Evolutionary conservation across 345 rosid genomes (phyloP), one percentile per base, ranked within the genome.

Genomic region (Passiflora organensis): DNA sequence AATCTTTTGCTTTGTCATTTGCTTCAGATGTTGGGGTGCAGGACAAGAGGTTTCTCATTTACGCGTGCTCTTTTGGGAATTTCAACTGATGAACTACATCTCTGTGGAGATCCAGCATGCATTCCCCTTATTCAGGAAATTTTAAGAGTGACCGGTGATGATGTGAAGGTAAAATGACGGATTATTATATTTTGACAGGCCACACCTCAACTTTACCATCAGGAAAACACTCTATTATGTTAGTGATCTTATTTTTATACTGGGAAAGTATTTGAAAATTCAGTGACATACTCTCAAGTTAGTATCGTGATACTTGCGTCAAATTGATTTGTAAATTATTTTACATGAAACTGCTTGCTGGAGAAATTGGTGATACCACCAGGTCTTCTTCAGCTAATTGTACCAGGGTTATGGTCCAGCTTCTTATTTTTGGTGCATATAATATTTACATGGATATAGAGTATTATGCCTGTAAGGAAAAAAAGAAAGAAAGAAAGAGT

Each of bases 41-140:
- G 55, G 59, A 80, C 84, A 23, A 80, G 97, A 70, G 97, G 97
- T 2, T 87, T 70, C 70, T 78, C 97, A 39, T 91, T 91, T 73
- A 91, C 97, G 51, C 85, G 96, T 68, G 96, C 97, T 24, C 73
- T 91, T 62, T 72, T 91, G 58, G 97, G 95, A 49, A 76, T 91
- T 45, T 78, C 93, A 41, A 88, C 91, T 55, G 75, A 87, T 58
- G 95, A 91, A 71, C 81, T 91, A 61, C 97, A 91, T 72, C 83
- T 91, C 68, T 91, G 97, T 64, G 97, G 97, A 49, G 97, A 91
- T 72, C 70, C 95, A 36, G 96, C 96, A 55, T 86, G 82, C 0
- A 89, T 87, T 60, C 82, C 91, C 56, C 87, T 87, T 59, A 72
- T 91, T 76, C 72, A 83, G 70, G 86, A 85, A 67, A 85, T 91